These are phyloP conservation scores for Lachnellula hyalina DNA, from an alignment of 2,329 filamentous ascomycete genomes.

Conservation along the genomic window DNA sequence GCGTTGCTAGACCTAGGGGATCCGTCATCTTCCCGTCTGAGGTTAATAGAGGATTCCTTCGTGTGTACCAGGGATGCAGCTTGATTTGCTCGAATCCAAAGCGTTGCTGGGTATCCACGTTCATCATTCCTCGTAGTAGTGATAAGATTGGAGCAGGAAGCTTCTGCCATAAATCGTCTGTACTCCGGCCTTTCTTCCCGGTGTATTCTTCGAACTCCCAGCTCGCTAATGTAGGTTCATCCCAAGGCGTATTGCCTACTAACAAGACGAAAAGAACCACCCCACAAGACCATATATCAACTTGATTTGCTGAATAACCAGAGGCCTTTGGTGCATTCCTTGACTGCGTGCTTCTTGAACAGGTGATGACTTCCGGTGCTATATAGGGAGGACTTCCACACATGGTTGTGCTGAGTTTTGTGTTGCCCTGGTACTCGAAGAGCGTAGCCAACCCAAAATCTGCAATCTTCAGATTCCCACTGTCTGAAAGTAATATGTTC, in stretches of 20 bases:
- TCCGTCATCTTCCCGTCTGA: conserved; percentile 70
- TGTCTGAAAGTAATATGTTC: conserved; percentile 82
- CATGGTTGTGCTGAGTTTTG: conserved; percentile 79
- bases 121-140: conserved; percentile 89
- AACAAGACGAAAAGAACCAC: conserved; percentile 96
- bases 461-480: conserved; percentile 86
- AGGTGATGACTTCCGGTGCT: conserved; percentile 78
- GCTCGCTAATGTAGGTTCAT: conserved; percentile 78
- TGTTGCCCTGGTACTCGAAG: conserved; percentile 81
- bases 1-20: conserved; percentile 79
- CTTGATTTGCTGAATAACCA: conserved; percentile 73
- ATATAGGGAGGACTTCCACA: conserved; percentile 97
- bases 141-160: conserved; percentile 72
- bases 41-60: conserved; percentile 71
- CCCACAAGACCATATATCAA: conserved; percentile 95
- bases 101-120: conserved; percentile 64
- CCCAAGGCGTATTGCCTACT: conserved; percentile 97
- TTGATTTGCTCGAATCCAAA: conserved; percentile 85
- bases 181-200: conserved; percentile 70
- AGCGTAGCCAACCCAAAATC: conserved; percentile 95
- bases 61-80: conserved; percentile 91
- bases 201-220: conserved; percentile 91
- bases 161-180: conserved; percentile 79
- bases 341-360: conserved; percentile 39
- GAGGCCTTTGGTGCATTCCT: conserved; percentile 41